Conservation (phyloP, 177 flowering plant genomes). For the Vitis hybrid region DNA sequence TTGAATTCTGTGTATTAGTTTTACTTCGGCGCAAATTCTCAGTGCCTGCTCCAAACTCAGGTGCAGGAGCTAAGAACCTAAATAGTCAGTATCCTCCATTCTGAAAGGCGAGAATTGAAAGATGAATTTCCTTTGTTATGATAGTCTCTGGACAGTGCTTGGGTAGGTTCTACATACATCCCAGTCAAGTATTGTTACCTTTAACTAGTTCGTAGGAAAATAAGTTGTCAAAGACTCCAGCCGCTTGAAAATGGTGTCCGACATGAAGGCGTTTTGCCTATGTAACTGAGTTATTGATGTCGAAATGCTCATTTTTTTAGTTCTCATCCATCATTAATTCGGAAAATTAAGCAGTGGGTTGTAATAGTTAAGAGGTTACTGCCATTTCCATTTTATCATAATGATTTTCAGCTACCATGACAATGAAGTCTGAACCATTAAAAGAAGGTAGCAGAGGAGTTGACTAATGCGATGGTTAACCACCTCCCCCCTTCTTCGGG, state of each 20-base stretch:
- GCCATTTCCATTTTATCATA: no score
- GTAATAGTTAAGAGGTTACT: no score
- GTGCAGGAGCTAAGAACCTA: neutral
- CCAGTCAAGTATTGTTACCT: neutral
- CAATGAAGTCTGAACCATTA: no score
- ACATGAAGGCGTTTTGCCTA: slow-evolving; percentile 10
- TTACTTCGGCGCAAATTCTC: neutral
- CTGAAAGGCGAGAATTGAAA: neutral
- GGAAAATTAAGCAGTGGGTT: no score
- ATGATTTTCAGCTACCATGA: no score
- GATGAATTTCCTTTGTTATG: slow-evolving; percentile 2
- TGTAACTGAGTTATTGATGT: slow-evolving; percentile 6
- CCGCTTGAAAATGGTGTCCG: neutral
- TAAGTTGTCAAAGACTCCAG: neutral
- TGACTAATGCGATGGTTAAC: no score
- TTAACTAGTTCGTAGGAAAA: slow-evolving; percentile 14
- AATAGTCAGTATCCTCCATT: neutral
- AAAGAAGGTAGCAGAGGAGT: no score
- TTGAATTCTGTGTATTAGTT: slow-evolving; percentile 11
- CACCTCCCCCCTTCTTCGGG: no score
- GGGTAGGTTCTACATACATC: neutral
- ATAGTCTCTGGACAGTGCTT: slow-evolving; percentile 2
- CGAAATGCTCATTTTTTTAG: slow-evolving; percentile 5
- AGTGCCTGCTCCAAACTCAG: slow-evolving; percentile 2
- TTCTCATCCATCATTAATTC: no score